Evolutionary conservation across 306 rosid species (phyloP).

Genomic region (Luffa acutangula): DNA sequence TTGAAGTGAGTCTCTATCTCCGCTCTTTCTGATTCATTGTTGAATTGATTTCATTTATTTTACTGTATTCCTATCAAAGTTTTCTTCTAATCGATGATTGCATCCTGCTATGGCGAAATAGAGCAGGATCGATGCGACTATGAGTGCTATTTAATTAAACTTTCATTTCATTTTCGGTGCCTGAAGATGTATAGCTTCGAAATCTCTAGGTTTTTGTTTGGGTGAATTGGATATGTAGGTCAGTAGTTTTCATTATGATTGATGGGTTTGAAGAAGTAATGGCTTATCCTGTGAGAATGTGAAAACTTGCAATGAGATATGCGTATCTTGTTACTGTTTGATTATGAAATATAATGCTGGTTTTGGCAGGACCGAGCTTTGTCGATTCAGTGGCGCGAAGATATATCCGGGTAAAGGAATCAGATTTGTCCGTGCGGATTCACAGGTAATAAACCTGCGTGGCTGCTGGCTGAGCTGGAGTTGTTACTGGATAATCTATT

Average conservation of each 20-base stretch:
- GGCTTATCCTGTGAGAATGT: not conserved
- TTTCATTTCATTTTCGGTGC: not conserved
- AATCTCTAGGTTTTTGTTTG: not conserved
- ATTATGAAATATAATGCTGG: not conserved
- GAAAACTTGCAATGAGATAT: not conserved
- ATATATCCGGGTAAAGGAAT: conserved; percentile 59
- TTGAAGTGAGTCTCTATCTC: not conserved
- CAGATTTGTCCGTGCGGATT: conserved; percentile 45
- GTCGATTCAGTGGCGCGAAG: conserved; percentile 59
- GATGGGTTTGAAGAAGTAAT: not conserved
- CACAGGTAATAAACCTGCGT: conserved; percentile 28
- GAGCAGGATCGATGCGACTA: not conserved
- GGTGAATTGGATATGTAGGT: not conserved
- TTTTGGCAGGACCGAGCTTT: conserved; percentile 40
- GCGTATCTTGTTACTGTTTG: not conserved
- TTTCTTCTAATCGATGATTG: not conserved
- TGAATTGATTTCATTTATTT: not conserved
- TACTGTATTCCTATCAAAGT: too few species aligned
- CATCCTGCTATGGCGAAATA: not conserved
- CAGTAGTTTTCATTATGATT: not conserved
- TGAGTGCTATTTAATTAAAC: not conserved
- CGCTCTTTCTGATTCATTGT: not conserved
- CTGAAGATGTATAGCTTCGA: not conserved
- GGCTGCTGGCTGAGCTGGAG: not conserved
- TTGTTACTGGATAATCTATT: not conserved